Conservation (phyloP, 805 yeast genomes). For the Starmera quercuum region DNA sequence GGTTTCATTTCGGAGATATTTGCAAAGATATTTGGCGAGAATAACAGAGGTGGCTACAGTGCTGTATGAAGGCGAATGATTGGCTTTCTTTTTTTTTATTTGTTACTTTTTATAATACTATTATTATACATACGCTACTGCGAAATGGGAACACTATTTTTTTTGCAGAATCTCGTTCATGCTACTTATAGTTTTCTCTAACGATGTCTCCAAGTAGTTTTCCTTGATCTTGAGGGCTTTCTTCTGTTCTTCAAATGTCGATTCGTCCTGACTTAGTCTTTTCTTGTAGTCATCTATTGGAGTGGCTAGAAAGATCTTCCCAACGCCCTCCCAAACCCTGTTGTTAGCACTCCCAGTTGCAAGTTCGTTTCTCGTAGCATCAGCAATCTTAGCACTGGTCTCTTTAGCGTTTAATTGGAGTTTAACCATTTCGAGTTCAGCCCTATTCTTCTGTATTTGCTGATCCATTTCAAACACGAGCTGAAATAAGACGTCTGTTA, state of each 20-base stretch:
- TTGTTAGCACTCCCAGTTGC: constrained; percentile 30
- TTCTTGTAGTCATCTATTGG: constrained; percentile 38
- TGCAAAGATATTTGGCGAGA: constrained; percentile 54
- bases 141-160: neutral
- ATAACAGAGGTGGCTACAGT: constrained; percentile 80
- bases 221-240: constrained; percentile 60
- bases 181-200: constrained; percentile 62
- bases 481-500: constrained; percentile 16
- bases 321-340: constrained; percentile 78
- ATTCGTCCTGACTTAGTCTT: constrained; percentile 43
- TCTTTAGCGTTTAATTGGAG: constrained; percentile 41
- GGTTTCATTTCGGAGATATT: constrained; percentile 60
- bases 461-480: constrained; percentile 59
- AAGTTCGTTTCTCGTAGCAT: constrained; percentile 51
- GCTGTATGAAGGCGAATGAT: constrained; percentile 80
- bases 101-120: neutral
- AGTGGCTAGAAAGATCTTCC: constrained; percentile 57
- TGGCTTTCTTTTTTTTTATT: neutral
- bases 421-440: constrained; percentile 49
- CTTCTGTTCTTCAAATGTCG: constrained; percentile 48
- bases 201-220: constrained; percentile 65
- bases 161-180: constrained; percentile 35
- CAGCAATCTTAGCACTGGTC: constrained; percentile 45
- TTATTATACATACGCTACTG: neutral
- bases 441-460: constrained; percentile 50